Evolutionary conservation across 2,329 filamentous ascomycete genomes (phyloP), one percentile per base, ranked within the genome.

Genomic region (Exserohilum turcica): DNA sequence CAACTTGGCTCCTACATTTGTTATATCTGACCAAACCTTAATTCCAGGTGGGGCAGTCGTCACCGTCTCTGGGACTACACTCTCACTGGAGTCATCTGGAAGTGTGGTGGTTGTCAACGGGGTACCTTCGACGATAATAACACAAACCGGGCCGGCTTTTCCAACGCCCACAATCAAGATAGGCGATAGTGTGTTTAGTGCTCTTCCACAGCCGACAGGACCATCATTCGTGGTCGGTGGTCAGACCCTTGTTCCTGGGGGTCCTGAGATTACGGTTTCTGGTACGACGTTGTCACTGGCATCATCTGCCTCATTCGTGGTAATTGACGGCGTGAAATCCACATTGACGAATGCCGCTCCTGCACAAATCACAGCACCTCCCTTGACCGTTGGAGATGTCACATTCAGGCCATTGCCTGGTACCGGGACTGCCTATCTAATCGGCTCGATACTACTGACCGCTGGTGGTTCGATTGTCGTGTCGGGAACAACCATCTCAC

Each of bases 21-120:
- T 77, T 9, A 63, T 79, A 12, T 65, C 66, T 18, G 76, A 72
- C 8, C 67, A 75, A 39, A 76, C 74, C 2, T 63, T 78, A 4
- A 64, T 63, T 4, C 71, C 75, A 7, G 62, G 58, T 33, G 74
- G 71, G 10, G 69, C 70, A 5, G 54, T 49, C 1, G 66, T 76
- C 13, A 71, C 67, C 4, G 54, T 74, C 1, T 54, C 59, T 18
- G 72, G 73, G 5, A 71, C 61, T 5, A 73, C 68, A 12, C 45
- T 76, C 2, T 72, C 71, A 1, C 64, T 75, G 13, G 57, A 37
- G 8, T 49, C 64, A 15, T 65, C 66, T 6, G 68, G 60, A 29
- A 61, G 62, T 13, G 63, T 66, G 16, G 48, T 71, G 29, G 61
- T 75, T 6, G 48, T 74, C 31, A 70, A 75, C 36, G 72, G 72